Evolutionary conservation across 306 rosid genomes (phyloP), one percentile per base, ranked within the genome.

Genomic region (Erythrophleum fordii): DNA sequence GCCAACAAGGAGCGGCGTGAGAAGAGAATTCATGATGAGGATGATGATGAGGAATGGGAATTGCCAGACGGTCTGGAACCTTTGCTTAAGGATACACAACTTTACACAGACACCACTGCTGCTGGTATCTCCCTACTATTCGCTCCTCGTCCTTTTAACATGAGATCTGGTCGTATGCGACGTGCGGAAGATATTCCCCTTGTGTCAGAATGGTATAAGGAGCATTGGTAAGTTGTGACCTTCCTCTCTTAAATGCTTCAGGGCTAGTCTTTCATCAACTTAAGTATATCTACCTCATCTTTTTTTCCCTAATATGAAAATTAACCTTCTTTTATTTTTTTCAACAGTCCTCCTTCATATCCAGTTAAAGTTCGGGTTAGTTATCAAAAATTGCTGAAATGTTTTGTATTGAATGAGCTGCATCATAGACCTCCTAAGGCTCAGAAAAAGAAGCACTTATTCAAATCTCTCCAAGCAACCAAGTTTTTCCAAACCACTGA

Each of bases 391-490:
- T 81, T 95, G 82, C 86, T 95, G 80, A 95, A 95, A 78, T 95
- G 99, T 83, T 95, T 93, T 86, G 99, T 95, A 81, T 80, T 95
- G 91, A 95, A 95, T 55, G 99, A 95, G 88, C 87, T 95, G 84
- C 99, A 95, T 86, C 99, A 95, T 81, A 92, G 99, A 71, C 99
- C 98, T 55, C 99, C 99, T 18, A 95, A 95, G 87, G 99, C 99
- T 31, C 98, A 95, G 66, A 93, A 95, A 83, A 95, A 95, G 91
- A 95, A 95, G 87, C 99, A 95, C 78, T 83, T 95, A 56, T 95
- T 95, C 68, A 86, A 94, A 37, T 95, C 99, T 52, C 97, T 95
- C 45, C 99, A 95, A 88, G 98, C 98, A 77, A 95, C 99, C 26
- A 95, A 95, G 82, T 95, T 95, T 79, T 95, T 95, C 91, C 99